Base-by-base conservation (phyloP, 2,329 filamentous ascomycete genomes). In the Fusarium coicis region DNA sequence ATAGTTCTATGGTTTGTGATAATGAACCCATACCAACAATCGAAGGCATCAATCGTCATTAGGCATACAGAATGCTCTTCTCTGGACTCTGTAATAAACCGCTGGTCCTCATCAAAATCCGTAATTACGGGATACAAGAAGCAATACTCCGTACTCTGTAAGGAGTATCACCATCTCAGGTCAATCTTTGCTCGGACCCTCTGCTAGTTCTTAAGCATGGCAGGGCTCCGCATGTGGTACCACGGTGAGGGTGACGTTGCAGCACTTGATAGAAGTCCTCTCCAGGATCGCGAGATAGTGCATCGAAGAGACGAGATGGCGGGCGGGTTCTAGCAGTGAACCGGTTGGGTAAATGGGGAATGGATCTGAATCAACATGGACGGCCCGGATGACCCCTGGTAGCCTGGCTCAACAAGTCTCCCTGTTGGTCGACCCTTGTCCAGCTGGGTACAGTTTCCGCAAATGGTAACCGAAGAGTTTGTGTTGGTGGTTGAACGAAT, bases 301-400 rank as follows among this genome's bases (percentile, higher is more conserved):
- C 67, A 76, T 76, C 68, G 70, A 47, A 57, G 47, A 68, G 56
- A 50, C 53, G 36, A 61, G 65, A 67, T 67, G 63, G 54, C 63
- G 46, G 54, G 54, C 64, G 46, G 63, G 63, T 42, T 67, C 46
- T 62, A 62, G 40, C 46, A 67, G 49, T 52, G 49, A 57, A 54
- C 61, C 64, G 64, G 74, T 60, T 74, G 72, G 63, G 36, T 43
- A 36, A 50, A 50, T 62, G 47, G 55, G 55, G 68, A 64, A 71
- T 67, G 73, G 74, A 76, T 76, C 74, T 76, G 62, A 76, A 76
- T 76, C 74, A 73, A 66, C 73, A 62, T 75, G 61, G 63, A 76
- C 70, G 67, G 70, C 57, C 68, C 67, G 55, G 69, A 71, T 53
- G 16, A 64, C 72, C 74, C 74, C 70, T 62, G 36, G 36, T 37